Conservation (phyloP, 2,329 filamentous ascomycete species). For the Zopfia rhizophila region DNA sequence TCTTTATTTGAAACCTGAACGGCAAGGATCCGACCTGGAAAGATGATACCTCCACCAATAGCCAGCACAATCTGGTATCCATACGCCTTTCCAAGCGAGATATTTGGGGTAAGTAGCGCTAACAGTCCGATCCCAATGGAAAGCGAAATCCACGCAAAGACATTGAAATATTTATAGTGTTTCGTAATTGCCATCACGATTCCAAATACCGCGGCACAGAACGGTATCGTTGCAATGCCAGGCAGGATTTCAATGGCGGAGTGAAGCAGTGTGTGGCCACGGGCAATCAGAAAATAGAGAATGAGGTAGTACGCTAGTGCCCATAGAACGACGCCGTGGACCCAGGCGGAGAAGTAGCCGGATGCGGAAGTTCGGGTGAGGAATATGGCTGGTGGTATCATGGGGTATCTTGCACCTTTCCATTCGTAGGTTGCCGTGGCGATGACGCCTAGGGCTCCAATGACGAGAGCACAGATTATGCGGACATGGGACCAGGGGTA, state of each 20-base stretch:
- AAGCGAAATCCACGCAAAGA: conserved; percentile 2
- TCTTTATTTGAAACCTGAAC: conserved; percentile 7
- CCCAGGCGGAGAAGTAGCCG: conserved; percentile 6
- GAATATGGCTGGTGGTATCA: conserved; percentile 6
- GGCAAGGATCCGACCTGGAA: conserved; percentile 5
- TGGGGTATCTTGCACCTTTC: not conserved
- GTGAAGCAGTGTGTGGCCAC: conserved; percentile 5
- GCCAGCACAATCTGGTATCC: conserved; percentile 6
- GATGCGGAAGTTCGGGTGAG: not conserved
- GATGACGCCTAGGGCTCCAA: conserved; percentile 1
- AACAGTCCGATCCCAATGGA: conserved; percentile 3
- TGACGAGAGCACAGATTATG: conserved; percentile 6
- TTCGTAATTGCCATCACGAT: conserved; percentile 5
- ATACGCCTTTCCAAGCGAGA: not conserved
- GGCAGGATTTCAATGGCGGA: conserved; percentile 6
- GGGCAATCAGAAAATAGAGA: conserved; percentile 6
- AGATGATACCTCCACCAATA: conserved; percentile 6
- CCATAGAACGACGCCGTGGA: conserved; percentile 10
- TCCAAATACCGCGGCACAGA: conserved; percentile 6
- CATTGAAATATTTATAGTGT: conserved; percentile 5
- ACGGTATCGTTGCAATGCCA: conserved; percentile 5
- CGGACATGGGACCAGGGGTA: conserved; percentile 2
- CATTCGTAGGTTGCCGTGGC: not conserved
- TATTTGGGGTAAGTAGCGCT: not conserved
- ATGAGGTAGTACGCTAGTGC: conserved; percentile 11